Conservation (phyloP, 306 rosid genomes). For the Parietaria judaica region DNA sequence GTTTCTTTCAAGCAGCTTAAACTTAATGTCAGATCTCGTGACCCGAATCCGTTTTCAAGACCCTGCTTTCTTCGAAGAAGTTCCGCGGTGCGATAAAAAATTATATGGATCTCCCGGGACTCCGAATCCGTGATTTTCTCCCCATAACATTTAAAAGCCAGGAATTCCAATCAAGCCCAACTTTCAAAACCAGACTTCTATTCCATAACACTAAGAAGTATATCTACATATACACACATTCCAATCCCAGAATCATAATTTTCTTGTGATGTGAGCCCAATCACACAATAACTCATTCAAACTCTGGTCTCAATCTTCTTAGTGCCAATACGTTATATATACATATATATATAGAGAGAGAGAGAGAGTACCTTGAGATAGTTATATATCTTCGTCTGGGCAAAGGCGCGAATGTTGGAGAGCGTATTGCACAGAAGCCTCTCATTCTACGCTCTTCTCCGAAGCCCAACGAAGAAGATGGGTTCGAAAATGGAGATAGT, state of each 20-base stretch:
- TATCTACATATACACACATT: no score
- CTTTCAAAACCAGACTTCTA: no score
- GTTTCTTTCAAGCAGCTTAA: no score
- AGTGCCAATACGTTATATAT: background rate
- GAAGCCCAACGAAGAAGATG: background rate
- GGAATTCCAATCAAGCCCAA: no score
- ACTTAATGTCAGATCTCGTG: no score
- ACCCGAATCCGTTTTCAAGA: no score
- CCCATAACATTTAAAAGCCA: no score
- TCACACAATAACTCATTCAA: background rate
- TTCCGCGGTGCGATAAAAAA: no score
- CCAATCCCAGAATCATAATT: background rate
- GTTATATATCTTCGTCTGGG: conserved; percentile 4
- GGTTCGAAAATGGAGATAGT: conserved; percentile 2
- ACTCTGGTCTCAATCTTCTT: background rate
- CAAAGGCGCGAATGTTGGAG: conserved; percentile 11
- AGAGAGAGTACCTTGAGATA: conserved; percentile 19
- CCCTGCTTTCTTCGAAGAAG: no score
- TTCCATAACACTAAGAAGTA: no score
- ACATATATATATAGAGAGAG: background rate
- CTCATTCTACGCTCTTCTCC: conserved; percentile 21
- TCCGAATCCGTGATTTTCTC: no score
- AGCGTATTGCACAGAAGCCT: conserved; percentile 14
- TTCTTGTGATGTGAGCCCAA: background rate
- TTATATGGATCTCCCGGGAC: no score